A percentile compares a stretch with the other conserved stretches of the same genome.
These are phyloP conservation scores for Camellia japonica DNA, from an alignment of 148 eudicot genomes.

Conservation along the genomic window DNA sequence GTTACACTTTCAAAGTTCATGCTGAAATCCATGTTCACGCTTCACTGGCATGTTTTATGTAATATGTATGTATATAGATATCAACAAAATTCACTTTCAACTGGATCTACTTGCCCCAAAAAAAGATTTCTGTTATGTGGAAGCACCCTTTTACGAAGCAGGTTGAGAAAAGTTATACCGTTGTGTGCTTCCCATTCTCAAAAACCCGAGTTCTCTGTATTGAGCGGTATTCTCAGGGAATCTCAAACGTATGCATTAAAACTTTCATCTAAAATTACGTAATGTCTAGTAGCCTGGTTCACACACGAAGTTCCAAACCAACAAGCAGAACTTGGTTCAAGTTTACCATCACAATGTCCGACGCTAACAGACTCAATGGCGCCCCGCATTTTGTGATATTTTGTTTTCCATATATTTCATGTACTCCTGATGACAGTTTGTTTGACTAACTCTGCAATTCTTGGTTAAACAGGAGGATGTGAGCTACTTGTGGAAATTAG, in stretches of 20 bases:
- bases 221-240: neutral
- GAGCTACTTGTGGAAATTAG: slow-evolving; percentile 46
- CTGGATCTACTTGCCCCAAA: too few species aligned
- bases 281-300: neutral
- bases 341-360: neutral
- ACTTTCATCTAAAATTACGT: neutral
- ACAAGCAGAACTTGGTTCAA: neutral
- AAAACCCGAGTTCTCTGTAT: neutral
- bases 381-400: neutral
- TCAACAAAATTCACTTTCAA: too few species aligned
- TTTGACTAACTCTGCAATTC: neutral
- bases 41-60: neutral
- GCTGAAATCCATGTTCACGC: neutral
- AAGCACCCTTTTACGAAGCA: neutral
- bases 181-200: neutral
- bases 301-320: neutral
- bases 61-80: neutral
- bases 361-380: neutral
- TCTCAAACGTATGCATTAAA: too few species aligned
- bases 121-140: too few species aligned
- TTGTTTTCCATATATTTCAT: neutral
- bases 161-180: neutral
- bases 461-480: slow-evolving; percentile 40
- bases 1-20: neutral
- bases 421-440: neutral